phyloP scores from a whole-genome alignment of 371 early-diverging fungal species.

The Cokeromyces recurvatus region DNA sequence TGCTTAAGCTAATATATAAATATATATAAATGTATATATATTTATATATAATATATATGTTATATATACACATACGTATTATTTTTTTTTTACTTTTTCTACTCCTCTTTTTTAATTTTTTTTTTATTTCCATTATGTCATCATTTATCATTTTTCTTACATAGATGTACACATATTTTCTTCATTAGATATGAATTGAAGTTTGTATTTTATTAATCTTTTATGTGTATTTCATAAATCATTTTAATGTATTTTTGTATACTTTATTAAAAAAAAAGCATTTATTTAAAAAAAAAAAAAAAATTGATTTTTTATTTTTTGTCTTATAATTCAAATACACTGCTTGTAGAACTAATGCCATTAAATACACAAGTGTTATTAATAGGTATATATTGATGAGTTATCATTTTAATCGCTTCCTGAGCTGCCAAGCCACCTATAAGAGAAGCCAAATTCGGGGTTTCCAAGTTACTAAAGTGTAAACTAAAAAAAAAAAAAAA shows the following conservation, averaged over 20 bases:
- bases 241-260: too few relatives aligned
- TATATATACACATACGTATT: not conserved
- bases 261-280: too few relatives aligned
- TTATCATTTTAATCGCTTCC: constrained; percentile 92
- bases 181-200: too few relatives aligned
- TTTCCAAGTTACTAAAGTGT: constrained; percentile 72
- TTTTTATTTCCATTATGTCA: not conserved
- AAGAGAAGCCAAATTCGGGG: constrained; percentile 83
- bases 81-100: not conserved
- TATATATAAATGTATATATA: too few relatives aligned
- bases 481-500: constrained; percentile 41
- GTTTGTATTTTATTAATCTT: too few relatives aligned
- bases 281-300: too few relatives aligned
- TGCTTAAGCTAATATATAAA: constrained; percentile 1
- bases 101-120: not conserved
- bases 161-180: too few relatives aligned
- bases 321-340: constrained; percentile 32
- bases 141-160: not conserved
- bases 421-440: constrained; percentile 93
- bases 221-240: too few relatives aligned
- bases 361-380: constrained; percentile 83
- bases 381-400: constrained; percentile 87
- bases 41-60: too few relatives aligned
- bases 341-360: constrained; percentile 62
- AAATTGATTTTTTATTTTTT: too few relatives aligned